Conservation (phyloP, 2,329 filamentous ascomycete genomes). For the Allantophomopsis lycopodina region DNA sequence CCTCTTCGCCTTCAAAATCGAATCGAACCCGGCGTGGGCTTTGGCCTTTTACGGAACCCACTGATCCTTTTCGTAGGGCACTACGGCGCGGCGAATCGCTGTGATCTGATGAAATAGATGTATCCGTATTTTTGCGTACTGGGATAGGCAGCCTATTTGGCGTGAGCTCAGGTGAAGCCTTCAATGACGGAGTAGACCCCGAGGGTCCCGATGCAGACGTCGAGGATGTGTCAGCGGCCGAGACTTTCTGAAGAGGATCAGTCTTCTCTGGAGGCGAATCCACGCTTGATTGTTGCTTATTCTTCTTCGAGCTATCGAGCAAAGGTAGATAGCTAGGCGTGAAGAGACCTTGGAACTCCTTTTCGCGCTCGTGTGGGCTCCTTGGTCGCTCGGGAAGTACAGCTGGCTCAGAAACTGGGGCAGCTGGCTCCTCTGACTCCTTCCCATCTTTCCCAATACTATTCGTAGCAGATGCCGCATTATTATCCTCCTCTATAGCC, state of each 20-base stretch:
- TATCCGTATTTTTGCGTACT: conserved; percentile 17
- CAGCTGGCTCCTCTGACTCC: neutral
- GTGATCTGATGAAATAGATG: conserved; percentile 35
- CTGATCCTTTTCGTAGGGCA: conserved; percentile 40
- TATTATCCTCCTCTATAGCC: neutral
- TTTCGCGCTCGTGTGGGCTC: conserved; percentile 39
- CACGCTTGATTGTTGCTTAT: conserved; percentile 11
- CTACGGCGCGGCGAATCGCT: conserved; percentile 39
- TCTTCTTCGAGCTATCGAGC: conserved; percentile 28
- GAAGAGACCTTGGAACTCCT: conserved; percentile 48
- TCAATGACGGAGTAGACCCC: conserved; percentile 1
- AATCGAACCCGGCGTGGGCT: conserved; percentile 51
- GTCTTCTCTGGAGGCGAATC: conserved; percentile 5
- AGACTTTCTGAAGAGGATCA: neutral
- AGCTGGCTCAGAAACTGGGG: neutral
- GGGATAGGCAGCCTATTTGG: conserved; percentile 9
- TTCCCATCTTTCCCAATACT: neutral
- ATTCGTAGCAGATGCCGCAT: neutral
- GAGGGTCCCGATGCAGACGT: conserved; percentile 1
- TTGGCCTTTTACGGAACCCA: conserved; percentile 27
- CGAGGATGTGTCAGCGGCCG: neutral
- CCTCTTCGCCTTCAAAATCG: conserved; percentile 41
- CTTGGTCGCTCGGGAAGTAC: conserved; percentile 15
- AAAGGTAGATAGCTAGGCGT: conserved; percentile 48
- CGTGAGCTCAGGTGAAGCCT: conserved; percentile 8